These are phyloP conservation scores for Microthlaspi erraticum DNA, from an alignment of 345 rosid species.

Conservation along the genomic window DNA sequence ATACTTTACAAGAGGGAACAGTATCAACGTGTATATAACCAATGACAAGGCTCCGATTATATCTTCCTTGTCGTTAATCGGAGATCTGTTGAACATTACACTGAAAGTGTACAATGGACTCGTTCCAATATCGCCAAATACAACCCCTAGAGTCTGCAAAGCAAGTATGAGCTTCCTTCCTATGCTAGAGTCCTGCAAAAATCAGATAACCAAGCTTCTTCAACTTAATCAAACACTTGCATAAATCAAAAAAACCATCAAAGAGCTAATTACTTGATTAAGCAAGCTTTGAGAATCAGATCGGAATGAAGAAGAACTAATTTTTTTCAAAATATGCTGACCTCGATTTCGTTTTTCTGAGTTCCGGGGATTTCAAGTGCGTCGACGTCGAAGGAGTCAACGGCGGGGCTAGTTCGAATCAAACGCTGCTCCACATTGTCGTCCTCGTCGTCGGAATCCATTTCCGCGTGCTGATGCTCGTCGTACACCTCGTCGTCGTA, in stretches of 20 bases:
- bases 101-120: slow-evolving; percentile 94
- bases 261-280: neutral
- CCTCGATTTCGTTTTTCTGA: slow-evolving; percentile 78
- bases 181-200: slow-evolving; percentile 68
- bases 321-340: too few species aligned
- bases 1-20: slow-evolving; percentile 91
- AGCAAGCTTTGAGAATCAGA: neutral
- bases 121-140: slow-evolving; percentile 98
- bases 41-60: slow-evolving; percentile 92
- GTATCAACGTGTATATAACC: slow-evolving; percentile 80
- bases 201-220: slow-evolving; percentile 4
- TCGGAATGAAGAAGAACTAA: neutral
- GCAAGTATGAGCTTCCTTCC: slow-evolving; percentile 76
- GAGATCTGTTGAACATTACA: slow-evolving; percentile 89
- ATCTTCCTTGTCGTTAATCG: slow-evolving; percentile 80
- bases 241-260: neutral
- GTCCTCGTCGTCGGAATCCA: slow-evolving; percentile 76
- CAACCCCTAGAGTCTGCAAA: slow-evolving; percentile 94
- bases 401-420: slow-evolving; percentile 91
- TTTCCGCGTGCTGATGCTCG: slow-evolving; percentile 38
- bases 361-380: slow-evolving; percentile 93
- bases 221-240: neutral
- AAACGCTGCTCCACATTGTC: slow-evolving; percentile 77
- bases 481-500: slow-evolving; percentile 46
- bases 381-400: slow-evolving; percentile 95